These are phyloP conservation scores for Hericium coralloides DNA, from an alignment of 768 basidiomycete species.

Conservation along the genomic window DNA sequence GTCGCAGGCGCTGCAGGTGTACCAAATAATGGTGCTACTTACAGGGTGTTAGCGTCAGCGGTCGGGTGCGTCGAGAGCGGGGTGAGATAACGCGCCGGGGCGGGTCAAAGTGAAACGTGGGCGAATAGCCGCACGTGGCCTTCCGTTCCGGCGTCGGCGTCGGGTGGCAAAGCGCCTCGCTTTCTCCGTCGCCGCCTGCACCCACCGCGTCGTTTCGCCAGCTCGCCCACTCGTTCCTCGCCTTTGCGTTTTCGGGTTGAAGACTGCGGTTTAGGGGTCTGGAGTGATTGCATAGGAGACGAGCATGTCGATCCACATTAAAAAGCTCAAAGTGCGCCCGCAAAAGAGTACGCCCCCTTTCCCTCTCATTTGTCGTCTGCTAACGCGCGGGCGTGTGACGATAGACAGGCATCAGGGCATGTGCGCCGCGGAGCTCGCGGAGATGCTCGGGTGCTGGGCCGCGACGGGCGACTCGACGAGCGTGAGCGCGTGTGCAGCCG, in stretches of 20 bases:
- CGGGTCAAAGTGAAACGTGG: background rate
- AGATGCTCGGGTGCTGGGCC: conserved; percentile 86
- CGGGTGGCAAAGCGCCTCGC: too few species aligned
- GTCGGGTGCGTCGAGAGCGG: background rate
- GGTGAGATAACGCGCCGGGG: background rate
- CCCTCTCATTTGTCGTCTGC: conserved; percentile 2
- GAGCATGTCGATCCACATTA: conserved; percentile 41
- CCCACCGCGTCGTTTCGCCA: too few species aligned
- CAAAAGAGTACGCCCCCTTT: conserved; percentile 45
- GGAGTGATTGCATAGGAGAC: background rate
- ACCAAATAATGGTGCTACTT: too few species aligned
- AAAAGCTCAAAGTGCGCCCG: conserved; percentile 73
- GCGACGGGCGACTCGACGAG: conserved; percentile 56
- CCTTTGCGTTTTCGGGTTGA: too few species aligned
- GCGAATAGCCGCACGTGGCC: background rate
- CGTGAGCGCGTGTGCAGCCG: conserved; percentile 42
- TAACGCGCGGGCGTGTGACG: conserved; percentile 25
- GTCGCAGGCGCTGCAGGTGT: background rate
- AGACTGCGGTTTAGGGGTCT: too few species aligned
- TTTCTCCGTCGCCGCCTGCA: too few species aligned
- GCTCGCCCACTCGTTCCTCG: too few species aligned
- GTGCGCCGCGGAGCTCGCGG: conserved; percentile 59
- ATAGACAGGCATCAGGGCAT: conserved; percentile 34
- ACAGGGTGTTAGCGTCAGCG: too few species aligned
- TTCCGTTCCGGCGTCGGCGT: too few species aligned